Conservation (phyloP, 306 rosid genomes). For the Fragaria nilgerrensis region DNA sequence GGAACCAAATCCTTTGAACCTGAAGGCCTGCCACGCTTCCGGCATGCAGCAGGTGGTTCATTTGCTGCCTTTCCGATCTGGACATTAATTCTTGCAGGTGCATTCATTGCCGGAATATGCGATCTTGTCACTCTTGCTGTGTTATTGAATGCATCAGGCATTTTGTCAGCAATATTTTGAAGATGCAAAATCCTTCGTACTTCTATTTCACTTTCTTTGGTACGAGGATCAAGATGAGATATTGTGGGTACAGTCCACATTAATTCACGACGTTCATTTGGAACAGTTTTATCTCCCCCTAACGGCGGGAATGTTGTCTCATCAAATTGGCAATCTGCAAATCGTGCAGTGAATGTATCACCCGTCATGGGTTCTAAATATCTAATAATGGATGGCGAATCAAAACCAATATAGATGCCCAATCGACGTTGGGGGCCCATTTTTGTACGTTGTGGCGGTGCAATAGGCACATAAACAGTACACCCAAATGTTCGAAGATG, state of each 20-base stretch:
- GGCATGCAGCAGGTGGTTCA: not conserved
- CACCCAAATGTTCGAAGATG: not conserved
- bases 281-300: conserved; percentile 1
- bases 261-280: not conserved
- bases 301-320: not conserved
- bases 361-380: not conserved
- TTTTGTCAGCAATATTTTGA: not conserved
- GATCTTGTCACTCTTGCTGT: not conserved
- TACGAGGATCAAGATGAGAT: not conserved
- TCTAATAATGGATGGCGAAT: not conserved
- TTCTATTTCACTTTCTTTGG: not conserved
- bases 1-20: not conserved
- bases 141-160: conserved; percentile 7
- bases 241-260: not conserved
- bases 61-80: not conserved
- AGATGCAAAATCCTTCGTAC: not conserved
- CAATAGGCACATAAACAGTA: conserved; percentile 1
- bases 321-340: conserved; percentile 18
- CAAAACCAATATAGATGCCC: not conserved
- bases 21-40: not conserved
- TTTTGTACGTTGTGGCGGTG: not conserved
- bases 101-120: no score
- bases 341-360: conserved; percentile 6
- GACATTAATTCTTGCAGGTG: no score
- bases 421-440: not conserved